phyloP scores from a whole-genome alignment of 148 eudicot genomes.

The Spergularia marina region DNA sequence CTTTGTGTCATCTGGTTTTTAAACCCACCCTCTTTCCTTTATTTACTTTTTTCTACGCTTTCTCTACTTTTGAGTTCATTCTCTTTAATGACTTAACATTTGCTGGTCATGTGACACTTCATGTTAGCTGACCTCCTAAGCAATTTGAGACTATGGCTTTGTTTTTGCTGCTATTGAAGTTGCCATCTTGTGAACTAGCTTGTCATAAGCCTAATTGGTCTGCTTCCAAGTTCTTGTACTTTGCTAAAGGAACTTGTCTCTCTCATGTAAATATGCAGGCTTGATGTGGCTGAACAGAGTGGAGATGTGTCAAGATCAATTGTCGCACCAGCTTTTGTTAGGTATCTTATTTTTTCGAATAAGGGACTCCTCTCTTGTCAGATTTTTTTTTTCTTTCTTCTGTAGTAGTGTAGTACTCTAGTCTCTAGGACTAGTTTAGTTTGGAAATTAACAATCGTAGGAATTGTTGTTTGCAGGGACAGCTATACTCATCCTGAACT shows the following conservation, averaged over 20 bases:
- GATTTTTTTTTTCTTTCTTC: background rate
- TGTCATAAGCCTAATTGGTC: background rate
- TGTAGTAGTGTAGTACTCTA: conserved; percentile 4
- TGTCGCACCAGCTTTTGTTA: conserved; percentile 58
- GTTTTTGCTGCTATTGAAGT: too few relatives aligned
- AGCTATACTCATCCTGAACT: conserved; percentile 58
- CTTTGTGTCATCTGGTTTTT: too few relatives aligned
- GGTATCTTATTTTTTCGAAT: conserved; percentile 35
- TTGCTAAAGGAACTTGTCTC: background rate
- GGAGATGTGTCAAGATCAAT: conserved; percentile 76
- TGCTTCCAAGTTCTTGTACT: background rate
- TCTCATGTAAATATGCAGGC: conserved; percentile 35
- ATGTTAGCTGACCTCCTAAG: background rate
- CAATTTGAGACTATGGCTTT: too few relatives aligned
- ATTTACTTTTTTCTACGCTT: too few relatives aligned
- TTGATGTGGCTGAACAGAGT: conserved; percentile 88
- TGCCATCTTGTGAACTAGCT: too few relatives aligned
- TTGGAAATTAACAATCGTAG: background rate
- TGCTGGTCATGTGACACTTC: too few relatives aligned
- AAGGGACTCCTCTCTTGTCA: background rate
- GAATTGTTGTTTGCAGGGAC: conserved; percentile 48
- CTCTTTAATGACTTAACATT: too few relatives aligned
- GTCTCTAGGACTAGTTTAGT: conserved; percentile 3
- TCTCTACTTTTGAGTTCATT: too few relatives aligned
- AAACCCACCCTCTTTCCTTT: too few relatives aligned